These are phyloP conservation scores for Solanum hybrid DNA, from an alignment of 305 asterid genomes.

Conservation along the genomic window DNA sequence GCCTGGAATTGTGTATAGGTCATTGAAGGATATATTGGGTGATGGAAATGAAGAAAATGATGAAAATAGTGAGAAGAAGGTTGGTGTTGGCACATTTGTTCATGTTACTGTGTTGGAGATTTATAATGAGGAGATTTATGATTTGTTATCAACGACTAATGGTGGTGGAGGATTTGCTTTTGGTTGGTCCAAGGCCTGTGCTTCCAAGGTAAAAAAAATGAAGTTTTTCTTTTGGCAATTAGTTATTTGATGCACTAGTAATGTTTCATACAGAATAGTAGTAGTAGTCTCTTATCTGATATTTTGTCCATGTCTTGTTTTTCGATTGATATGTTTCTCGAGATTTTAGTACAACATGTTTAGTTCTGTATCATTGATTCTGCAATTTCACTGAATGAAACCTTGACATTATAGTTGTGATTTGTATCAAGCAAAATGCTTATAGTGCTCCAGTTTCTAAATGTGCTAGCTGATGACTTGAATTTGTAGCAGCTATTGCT, in stretches of 20 bases:
- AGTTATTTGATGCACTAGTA: neutral
- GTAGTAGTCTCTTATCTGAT: neutral
- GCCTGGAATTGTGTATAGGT: conserved; percentile 75
- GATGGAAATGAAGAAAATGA: conserved; percentile 30
- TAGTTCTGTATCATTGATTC: neutral
- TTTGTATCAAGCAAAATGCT: neutral
- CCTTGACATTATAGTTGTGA: neutral
- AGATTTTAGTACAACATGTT: neutral
- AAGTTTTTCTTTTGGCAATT: neutral
- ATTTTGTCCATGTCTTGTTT: neutral
- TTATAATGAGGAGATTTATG: conserved; percentile 86
- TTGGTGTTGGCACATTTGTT: conserved; percentile 59
- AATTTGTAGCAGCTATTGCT: neutral
- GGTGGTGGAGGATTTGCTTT: conserved; percentile 60
- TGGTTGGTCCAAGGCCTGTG: conserved; percentile 74
- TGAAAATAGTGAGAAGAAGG: conserved; percentile 25
- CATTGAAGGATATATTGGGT: conserved; percentile 68
- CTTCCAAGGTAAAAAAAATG: conserved; percentile 52
- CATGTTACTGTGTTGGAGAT: conserved; percentile 86
- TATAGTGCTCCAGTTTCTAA: neutral
- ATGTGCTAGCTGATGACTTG: neutral
- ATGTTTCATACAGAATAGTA: neutral
- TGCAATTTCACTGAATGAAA: neutral
- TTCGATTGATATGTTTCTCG: neutral
- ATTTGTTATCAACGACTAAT: conserved; percentile 44